phyloP scores from a whole-genome alignment of 1,284 basidiomycete genomes.

The Butyriboletus appendiculatus region DNA sequence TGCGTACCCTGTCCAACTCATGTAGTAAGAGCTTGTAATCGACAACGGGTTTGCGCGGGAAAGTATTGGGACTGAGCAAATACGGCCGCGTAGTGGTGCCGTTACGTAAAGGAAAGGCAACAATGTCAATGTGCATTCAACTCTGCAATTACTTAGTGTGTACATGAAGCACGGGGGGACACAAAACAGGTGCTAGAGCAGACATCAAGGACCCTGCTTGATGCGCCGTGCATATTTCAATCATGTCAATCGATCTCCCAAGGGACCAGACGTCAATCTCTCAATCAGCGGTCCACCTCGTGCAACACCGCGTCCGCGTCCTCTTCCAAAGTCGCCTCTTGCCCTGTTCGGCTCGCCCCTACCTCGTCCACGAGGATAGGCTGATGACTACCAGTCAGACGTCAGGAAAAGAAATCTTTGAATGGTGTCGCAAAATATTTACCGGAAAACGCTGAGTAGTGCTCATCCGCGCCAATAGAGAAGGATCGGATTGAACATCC shows the following conservation, averaged over 20 bases:
- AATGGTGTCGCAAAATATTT: not conserved
- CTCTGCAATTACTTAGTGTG: not conserved
- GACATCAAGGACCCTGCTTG: not conserved
- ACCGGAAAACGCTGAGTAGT: conserved; percentile 23
- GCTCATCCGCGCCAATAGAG: conserved; percentile 29
- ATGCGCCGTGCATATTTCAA: not conserved
- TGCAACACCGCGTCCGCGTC: conserved; percentile 20
- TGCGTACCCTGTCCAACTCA: conserved; percentile 53
- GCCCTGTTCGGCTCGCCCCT: conserved; percentile 17
- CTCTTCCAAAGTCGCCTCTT: conserved; percentile 24
- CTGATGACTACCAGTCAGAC: conserved; percentile 8
- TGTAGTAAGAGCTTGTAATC: conserved; percentile 14
- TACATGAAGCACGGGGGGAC: conserved; percentile 1
- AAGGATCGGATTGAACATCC: conserved; percentile 18
- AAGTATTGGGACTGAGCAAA: not conserved
- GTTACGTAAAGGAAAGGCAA: not conserved
- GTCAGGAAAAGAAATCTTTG: not conserved
- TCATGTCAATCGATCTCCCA: conserved; percentile 25
- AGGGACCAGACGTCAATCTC: conserved; percentile 19
- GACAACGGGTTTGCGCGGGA: not conserved
- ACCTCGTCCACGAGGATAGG: conserved; percentile 25
- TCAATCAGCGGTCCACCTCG: conserved; percentile 23
- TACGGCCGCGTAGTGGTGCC: not conserved
- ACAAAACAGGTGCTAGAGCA: not conserved
- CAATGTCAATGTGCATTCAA: not conserved